Percentiles rank a stretch among this genome's conserved stretches.
Conservation (phyloP, 1,284 basidiomycete species). For the Flammula alnicola region DNA sequence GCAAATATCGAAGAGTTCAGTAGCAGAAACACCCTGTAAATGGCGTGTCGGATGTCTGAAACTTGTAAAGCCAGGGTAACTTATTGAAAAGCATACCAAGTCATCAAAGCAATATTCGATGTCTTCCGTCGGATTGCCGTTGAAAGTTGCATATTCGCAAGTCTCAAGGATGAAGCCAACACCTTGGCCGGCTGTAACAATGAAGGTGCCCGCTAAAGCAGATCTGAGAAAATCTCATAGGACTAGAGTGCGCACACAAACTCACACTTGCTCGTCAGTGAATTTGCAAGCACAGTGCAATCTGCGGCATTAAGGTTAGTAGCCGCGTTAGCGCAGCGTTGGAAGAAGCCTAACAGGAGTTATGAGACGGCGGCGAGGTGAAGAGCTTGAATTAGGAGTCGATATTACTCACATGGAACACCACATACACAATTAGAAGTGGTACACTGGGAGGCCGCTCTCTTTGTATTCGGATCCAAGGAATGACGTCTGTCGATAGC, state of each 20-base stretch:
- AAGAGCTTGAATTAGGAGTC: too few relatives aligned
- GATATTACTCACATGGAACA: slow-evolving; percentile 10
- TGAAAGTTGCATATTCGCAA: slow-evolving; percentile 13
- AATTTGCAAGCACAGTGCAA: slow-evolving; percentile 8
- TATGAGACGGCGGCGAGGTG: background rate
- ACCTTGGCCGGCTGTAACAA: slow-evolving; percentile 10
- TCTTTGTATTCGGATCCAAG: background rate
- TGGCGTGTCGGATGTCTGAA: background rate
- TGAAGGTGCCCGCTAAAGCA: slow-evolving; percentile 10
- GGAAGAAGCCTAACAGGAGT: slow-evolving; percentile 8
- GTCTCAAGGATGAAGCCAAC: slow-evolving; percentile 16
- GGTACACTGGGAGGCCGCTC: slow-evolving; percentile 11
- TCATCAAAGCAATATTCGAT: slow-evolving; percentile 14
- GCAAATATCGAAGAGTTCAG: slow-evolving; percentile 4
- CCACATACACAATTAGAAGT: slow-evolving; percentile 15
- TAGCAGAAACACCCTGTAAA: slow-evolving; percentile 10
- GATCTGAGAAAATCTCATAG: background rate
- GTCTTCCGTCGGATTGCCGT: background rate
- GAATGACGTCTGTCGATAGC: background rate
- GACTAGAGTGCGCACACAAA: background rate
- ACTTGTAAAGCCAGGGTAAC: background rate
- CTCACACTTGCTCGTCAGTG: slow-evolving; percentile 14
- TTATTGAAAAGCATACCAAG: too few relatives aligned
- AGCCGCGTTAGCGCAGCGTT: slow-evolving; percentile 2
- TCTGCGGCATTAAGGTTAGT: slow-evolving; percentile 4